Evolutionary conservation across 2,329 filamentous ascomycete species (phyloP), one percentile per base, ranked within the genome.

Genomic region (Clarireedia homoeocarpa): DNA sequence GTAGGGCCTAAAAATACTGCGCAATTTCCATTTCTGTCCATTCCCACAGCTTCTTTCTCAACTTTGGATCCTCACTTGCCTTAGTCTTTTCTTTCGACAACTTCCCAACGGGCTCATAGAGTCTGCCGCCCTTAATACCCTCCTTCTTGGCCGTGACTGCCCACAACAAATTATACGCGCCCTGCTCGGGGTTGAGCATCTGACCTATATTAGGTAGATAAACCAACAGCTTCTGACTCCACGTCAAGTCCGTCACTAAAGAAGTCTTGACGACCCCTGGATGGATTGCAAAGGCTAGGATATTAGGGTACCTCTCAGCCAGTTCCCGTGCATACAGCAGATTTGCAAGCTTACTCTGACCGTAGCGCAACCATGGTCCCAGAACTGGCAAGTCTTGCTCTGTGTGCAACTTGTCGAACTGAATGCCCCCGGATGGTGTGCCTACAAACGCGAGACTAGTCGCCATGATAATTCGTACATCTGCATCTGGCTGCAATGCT

Each of bases 271-370:
- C 39, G 14, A 42, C 39, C 14, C 39, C 39, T 42, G 39, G 39
- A 42, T 42, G 39, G 15, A 42, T 42, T n/a, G 39, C 39, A 5
- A 42, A 42, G 14, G 15, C 39, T 4, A 42, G 12, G 39, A 42
- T 42, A 9, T 42, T 17, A 17, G 39, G 39, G 14, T 42, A 5
- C 7, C 39, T 42, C 39, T 42, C 39, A 42, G 39, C 15, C 14
- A 42, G 5, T 42, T 42, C 39, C 12, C 39, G 39, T n/a, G 67
- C 26, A 67, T 5, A 30, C 7, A 30, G 7, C 27, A 30, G 7
- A 30, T 30, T 30, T 10, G 27, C 27, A 30, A 30, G 27, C 27
- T 30, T 30, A 1, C 27, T 30, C 27, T 30, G 27, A 2, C 27
- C 27, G 7, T 30, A 30, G 7, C 27, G 27, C 9, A 30, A 10